Percentiles rank a stretch among this genome's conserved stretches.
Evolutionary conservation across 129 eudicot genomes (phyloP).

Genomic region (Centrapalus pauciflorus): DNA sequence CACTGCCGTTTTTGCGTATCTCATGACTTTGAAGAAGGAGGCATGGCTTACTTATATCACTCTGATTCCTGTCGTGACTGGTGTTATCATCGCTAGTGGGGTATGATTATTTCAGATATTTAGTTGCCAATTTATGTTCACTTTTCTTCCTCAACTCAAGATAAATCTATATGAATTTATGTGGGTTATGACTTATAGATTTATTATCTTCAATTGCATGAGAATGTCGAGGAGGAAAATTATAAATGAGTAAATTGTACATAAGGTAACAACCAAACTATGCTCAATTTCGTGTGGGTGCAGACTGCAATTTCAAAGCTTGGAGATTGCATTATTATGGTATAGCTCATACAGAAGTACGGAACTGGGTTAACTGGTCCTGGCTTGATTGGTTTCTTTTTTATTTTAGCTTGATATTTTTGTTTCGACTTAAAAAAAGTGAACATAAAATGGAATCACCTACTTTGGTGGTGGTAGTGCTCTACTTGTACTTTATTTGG

Average conservation of each 20-base stretch:
- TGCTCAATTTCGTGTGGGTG: background rate
- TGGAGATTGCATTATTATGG: background rate
- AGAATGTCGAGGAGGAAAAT: background rate
- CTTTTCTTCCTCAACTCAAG: too few relatives aligned
- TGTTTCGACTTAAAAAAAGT: background rate
- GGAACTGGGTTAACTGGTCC: background rate
- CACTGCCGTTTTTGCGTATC: slow-evolving; percentile 87
- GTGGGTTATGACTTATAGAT: background rate
- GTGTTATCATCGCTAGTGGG: slow-evolving; percentile 90
- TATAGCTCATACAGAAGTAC: background rate
- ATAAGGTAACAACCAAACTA: background rate
- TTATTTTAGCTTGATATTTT: background rate
- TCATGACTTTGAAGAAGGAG: slow-evolving; percentile 75
- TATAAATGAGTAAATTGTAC: background rate
- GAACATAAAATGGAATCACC: slow-evolving; percentile 8
- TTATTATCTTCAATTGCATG: background rate
- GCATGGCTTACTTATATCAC: slow-evolving; percentile 67
- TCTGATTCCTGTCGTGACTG: slow-evolving; percentile 82
- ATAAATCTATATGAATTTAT: background rate
- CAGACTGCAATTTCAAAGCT: background rate
- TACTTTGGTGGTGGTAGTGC: slow-evolving; percentile 19
- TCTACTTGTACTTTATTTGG: slow-evolving; percentile 5
- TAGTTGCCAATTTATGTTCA: background rate
- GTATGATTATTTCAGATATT: slow-evolving; percentile 29
- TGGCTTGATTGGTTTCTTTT: slow-evolving; percentile 5